phyloP scores from a whole-genome alignment of 1,284 basidiomycete species.

The Cutaneotrichosporon sp. region DNA sequence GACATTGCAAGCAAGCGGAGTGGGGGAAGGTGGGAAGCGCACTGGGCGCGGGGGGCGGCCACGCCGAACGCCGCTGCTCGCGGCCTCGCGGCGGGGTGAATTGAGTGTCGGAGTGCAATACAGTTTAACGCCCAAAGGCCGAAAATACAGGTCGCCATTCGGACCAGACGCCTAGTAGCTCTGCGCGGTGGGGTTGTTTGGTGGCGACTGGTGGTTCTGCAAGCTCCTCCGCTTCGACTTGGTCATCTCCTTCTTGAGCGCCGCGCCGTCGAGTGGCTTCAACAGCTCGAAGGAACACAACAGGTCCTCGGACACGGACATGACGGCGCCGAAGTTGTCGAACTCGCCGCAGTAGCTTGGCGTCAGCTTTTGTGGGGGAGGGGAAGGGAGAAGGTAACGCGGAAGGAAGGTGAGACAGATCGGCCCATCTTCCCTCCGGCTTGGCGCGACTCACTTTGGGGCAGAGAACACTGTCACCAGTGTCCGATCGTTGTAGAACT shows the following conservation, averaged over 20 bases:
- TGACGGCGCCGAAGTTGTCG: constrained; percentile 91
- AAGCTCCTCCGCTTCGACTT: constrained; percentile 91
- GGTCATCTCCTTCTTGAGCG: constrained; percentile 97
- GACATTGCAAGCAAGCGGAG: constrained; percentile 8
- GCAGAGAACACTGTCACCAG: constrained; percentile 98
- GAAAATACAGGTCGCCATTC: neutral
- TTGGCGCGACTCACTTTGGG: constrained; percentile 68
- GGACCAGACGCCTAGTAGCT: constrained; percentile 38
- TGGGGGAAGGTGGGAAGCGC: neutral
- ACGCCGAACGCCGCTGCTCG: neutral
- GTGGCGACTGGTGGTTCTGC: constrained; percentile 55
- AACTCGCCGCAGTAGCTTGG: constrained; percentile 53
- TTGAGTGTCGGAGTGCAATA: constrained; percentile 11
- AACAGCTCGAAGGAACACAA: constrained; percentile 97
- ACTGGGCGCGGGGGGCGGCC: neutral
- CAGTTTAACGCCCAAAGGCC: constrained; percentile 18
- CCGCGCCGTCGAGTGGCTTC: constrained; percentile 92
- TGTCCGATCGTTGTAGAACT: constrained; percentile 99
- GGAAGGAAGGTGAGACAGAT: neutral
- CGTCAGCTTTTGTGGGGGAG: neutral
- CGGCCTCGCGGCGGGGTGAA: neutral
- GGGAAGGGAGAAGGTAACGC: neutral
- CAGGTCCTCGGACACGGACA: constrained; percentile 93
- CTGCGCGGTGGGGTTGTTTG: constrained; percentile 53
- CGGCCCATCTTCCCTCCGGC: neutral